A percentile compares a stretch with the other conserved stretches of the same genome.
These are phyloP conservation scores for Penicillium parvum DNA, from an alignment of 495 filamentous ascomycete species.

Conservation along the genomic window DNA sequence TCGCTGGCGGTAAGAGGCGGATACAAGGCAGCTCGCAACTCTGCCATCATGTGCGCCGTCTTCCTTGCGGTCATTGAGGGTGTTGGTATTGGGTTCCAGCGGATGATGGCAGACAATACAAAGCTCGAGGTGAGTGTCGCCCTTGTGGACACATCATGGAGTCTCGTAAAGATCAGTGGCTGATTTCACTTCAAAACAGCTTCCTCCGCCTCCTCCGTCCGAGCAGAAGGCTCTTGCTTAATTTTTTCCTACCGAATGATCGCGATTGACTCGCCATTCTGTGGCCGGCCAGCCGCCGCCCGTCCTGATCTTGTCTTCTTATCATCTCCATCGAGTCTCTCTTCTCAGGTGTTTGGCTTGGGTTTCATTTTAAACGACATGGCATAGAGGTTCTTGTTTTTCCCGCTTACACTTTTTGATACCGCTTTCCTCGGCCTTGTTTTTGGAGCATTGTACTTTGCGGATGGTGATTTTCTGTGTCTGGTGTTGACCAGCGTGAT, in stretches of 20 bases:
- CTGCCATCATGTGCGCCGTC: slow-evolving; percentile 91
- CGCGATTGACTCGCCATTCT: slow-evolving; percentile 12
- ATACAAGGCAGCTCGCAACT: slow-evolving; percentile 81
- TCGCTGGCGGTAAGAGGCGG: slow-evolving; percentile 87
- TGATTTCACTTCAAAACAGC: slow-evolving; percentile 18
- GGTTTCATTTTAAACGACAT: slow-evolving; percentile 39
- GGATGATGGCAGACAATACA: slow-evolving; percentile 91
- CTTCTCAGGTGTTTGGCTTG: slow-evolving; percentile 46
- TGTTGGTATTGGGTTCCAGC: slow-evolving; percentile 93
- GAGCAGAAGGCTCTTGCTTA: slow-evolving; percentile 42
- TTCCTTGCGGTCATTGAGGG: slow-evolving; percentile 95
- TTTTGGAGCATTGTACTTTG: slow-evolving; percentile 31
- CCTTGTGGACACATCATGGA: slow-evolving; percentile 1
- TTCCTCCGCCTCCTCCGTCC: slow-evolving; percentile 41
- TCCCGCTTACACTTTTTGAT: slow-evolving; percentile 26
- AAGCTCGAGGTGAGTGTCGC: slow-evolving; percentile 62
- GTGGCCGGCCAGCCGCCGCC: slow-evolving; percentile 9
- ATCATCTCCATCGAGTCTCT: slow-evolving; percentile 38
- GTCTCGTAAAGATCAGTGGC: no score
- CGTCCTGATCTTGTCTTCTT: slow-evolving; percentile 25
- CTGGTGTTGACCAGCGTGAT: slow-evolving; percentile 18
- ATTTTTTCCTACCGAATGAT: slow-evolving; percentile 12
- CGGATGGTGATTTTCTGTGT: slow-evolving; percentile 29
- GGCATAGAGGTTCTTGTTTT: slow-evolving; percentile 39
- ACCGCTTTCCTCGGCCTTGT: slow-evolving; percentile 15